Conservation (phyloP, 441 rosid genomes). For the Gossypium trilobum region DNA sequence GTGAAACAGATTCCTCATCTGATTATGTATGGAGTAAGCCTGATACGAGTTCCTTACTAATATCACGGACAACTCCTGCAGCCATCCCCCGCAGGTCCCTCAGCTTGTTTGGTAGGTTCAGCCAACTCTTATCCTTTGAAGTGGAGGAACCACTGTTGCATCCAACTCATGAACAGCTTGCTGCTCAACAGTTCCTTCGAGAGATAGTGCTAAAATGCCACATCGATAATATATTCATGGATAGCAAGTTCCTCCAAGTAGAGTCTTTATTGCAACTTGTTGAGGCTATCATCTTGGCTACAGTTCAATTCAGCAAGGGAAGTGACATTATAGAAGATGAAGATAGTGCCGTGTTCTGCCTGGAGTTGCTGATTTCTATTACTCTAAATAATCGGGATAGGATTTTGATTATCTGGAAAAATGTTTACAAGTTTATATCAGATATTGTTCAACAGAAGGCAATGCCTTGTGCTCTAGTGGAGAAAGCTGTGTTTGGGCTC, state of each 20-base stretch:
- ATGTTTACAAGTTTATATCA: constrained; percentile 51
- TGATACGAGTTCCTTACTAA: constrained; percentile 27
- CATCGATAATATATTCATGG: constrained; percentile 54
- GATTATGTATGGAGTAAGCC: constrained; percentile 40
- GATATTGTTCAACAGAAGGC: constrained; percentile 54
- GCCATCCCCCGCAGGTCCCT: constrained; percentile 43
- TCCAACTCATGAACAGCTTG: constrained; percentile 57
- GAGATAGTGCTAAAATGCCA: constrained; percentile 52
- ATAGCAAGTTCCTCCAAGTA: constrained; percentile 68
- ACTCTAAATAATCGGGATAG: constrained; percentile 67
- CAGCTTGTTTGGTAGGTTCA: constrained; percentile 62
- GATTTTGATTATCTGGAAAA: constrained; percentile 58
- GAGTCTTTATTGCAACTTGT: constrained; percentile 58
- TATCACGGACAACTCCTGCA: constrained; percentile 29
- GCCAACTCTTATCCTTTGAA: constrained; percentile 57
- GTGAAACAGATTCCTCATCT: constrained; percentile 37
- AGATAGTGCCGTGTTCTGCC: constrained; percentile 49
- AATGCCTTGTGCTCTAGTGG: constrained; percentile 54
- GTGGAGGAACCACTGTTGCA: constrained; percentile 53
- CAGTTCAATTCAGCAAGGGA: constrained; percentile 36
- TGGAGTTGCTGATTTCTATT: constrained; percentile 58
- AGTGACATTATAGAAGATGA: constrained; percentile 37
- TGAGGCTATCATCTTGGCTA: constrained; percentile 46
- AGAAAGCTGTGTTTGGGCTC: constrained; percentile 66
- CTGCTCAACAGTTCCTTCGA: constrained; percentile 44